Evolutionary conservation across 257 asterid genomes (phyloP).

Genomic region (Solanum chiquidenum): DNA sequence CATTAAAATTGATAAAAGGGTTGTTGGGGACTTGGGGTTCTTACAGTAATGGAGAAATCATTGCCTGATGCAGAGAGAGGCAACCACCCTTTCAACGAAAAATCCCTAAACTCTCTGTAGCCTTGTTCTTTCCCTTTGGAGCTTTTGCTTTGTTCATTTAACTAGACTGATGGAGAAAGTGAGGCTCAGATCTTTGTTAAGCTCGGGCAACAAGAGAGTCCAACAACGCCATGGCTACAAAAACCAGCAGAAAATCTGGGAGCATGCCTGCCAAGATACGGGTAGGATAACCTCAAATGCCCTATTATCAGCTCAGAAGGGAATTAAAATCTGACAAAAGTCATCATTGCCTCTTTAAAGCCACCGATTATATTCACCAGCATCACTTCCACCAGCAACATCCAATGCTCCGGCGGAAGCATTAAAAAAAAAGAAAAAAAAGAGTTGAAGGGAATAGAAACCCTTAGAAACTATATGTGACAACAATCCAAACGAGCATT

Average conservation of each 20-base stretch:
- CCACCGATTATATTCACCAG: neutral
- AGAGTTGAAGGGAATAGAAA: neutral
- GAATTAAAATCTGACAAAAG: neutral
- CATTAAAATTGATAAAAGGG: neutral
- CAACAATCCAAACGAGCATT: neutral
- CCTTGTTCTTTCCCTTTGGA: neutral
- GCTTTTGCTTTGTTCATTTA: neutral
- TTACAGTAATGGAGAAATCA: neutral
- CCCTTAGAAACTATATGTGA: neutral
- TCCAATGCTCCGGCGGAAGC: neutral
- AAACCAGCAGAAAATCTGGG: conserved; percentile 7
- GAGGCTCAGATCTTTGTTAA: neutral
- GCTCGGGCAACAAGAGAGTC: neutral
- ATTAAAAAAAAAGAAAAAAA: neutral
- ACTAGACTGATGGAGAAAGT: neutral
- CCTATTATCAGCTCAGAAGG: neutral
- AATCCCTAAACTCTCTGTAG: neutral
- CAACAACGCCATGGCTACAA: conserved; percentile 13
- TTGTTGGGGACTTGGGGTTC: conserved; percentile 1
- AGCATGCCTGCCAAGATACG: conserved; percentile 35
- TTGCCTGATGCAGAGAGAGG: conserved; percentile 31
- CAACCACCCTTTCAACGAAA: conserved; percentile 37
- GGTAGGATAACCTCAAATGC: conserved; percentile 11
- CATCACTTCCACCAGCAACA: neutral
- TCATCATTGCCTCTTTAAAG: neutral